Percentiles rank a stretch among this genome's conserved stretches.
phyloP scores from a whole-genome alignment of 179 eudicot genomes.

The Spinacia oleracea region DNA sequence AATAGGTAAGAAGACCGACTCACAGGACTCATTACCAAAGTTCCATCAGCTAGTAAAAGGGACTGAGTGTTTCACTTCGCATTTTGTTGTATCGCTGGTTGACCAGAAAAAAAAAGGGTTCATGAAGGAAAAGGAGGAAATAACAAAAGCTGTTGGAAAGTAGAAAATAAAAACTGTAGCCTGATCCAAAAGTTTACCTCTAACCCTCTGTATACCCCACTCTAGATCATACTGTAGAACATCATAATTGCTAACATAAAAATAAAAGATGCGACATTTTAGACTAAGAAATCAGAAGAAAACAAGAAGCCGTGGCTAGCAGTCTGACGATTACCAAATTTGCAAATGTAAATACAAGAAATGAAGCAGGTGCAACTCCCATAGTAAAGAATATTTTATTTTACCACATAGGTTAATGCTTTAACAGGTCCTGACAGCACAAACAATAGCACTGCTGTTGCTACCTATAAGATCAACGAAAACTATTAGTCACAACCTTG shows the following conservation, averaged over 20 bases:
- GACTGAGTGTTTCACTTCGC: neutral
- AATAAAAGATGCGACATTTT: neutral
- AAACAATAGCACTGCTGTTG: slow-evolving; percentile 71
- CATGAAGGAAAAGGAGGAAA: neutral
- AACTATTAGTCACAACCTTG: neutral
- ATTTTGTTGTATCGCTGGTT: no score
- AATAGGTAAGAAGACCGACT: neutral
- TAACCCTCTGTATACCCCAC: neutral
- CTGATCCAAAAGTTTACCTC: neutral
- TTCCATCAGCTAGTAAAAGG: neutral
- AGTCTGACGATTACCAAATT: neutral
- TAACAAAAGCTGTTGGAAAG: neutral
- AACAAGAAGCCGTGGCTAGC: neutral
- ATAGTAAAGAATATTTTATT: slow-evolving; percentile 14
- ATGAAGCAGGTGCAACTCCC: neutral
- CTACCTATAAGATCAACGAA: slow-evolving; percentile 52
- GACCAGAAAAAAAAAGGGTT: neutral
- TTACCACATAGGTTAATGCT: slow-evolving; percentile 83
- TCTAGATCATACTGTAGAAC: neutral
- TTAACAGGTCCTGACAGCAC: slow-evolving; percentile 92
- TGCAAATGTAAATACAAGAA: neutral
- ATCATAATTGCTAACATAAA: neutral
- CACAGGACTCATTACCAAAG: neutral
- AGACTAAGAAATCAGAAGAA: neutral
- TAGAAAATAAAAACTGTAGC: neutral